Conservation (phyloP, 176 grass and related monocot species). For the Triticum dicoccoides region DNA sequence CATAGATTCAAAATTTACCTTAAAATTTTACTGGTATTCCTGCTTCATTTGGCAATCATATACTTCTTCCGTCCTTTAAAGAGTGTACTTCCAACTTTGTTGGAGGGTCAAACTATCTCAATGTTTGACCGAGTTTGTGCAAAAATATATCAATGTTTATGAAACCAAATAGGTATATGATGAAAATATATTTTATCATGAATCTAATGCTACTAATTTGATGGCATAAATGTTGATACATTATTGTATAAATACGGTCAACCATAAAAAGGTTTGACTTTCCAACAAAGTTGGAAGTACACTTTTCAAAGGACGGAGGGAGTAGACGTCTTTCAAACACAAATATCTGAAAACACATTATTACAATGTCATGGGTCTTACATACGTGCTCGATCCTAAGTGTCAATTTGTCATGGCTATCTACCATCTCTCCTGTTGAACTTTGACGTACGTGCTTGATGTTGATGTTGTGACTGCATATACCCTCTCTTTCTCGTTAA, state of each 20-base stretch:
- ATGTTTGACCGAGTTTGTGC: no score
- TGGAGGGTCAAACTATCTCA: no score
- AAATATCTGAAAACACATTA: neutral
- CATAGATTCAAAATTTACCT: neutral
- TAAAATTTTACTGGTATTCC: neutral
- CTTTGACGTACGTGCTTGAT: neutral
- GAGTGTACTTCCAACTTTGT: no score
- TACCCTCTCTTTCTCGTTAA: neutral
- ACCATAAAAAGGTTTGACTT: no score
- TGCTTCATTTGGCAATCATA: neutral
- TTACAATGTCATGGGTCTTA: neutral
- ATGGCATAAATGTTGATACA: no score
- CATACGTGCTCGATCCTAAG: neutral
- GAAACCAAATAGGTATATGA: no score
- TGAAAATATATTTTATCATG: no score
- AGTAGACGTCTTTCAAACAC: neutral
- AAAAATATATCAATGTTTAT: no score
- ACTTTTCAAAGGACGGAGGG: no score
- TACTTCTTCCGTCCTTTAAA: neutral
- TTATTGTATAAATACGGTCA: no score
- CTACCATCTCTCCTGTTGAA: neutral
- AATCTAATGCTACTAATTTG: no score
- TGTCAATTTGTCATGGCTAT: neutral
- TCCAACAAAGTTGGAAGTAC: no score
- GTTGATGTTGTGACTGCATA: neutral